phyloP scores from a whole-genome alignment of 1,284 basidiomycete species.

The Cryptococcus hybrid region DNA sequence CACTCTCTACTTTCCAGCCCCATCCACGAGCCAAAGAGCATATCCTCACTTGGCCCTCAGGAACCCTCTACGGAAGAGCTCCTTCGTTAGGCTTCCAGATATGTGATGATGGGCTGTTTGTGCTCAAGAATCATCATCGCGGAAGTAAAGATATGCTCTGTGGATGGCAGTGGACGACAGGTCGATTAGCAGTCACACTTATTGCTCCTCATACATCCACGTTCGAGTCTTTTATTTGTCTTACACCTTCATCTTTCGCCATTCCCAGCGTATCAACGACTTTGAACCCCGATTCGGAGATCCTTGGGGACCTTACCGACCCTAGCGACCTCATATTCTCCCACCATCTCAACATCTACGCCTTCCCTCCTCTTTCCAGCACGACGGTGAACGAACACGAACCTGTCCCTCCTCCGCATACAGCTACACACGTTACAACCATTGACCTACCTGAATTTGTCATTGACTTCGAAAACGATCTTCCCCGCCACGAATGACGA shows the following conservation, averaged over 20 bases:
- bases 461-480: slow-evolving; percentile 19
- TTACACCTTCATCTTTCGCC: slow-evolving; percentile 39
- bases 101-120: slow-evolving; percentile 46
- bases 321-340: slow-evolving; percentile 30
- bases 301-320: slow-evolving; percentile 22
- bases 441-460: slow-evolving; percentile 39
- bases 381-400: background rate
- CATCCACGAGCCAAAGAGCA: slow-evolving; percentile 38
- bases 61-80: background rate
- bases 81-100: slow-evolving; percentile 43
- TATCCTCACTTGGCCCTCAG: slow-evolving; percentile 28
- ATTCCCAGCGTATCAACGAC: slow-evolving; percentile 31
- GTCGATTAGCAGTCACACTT: slow-evolving; percentile 31
- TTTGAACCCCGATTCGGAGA: slow-evolving; percentile 20
- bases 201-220: slow-evolving; percentile 21
- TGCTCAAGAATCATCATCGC: slow-evolving; percentile 29
- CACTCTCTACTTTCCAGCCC: slow-evolving; percentile 39
- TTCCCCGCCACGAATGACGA: slow-evolving; percentile 34
- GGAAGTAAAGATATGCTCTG: slow-evolving; percentile 23
- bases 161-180: slow-evolving; percentile 49
- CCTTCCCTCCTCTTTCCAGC: slow-evolving; percentile 35
- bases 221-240: slow-evolving; percentile 40
- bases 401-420: slow-evolving; percentile 24
- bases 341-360: slow-evolving; percentile 41
- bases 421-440: slow-evolving; percentile 32